Conservation (phyloP, 202 grass and related monocot genomes). For the Carex arenaria region DNA sequence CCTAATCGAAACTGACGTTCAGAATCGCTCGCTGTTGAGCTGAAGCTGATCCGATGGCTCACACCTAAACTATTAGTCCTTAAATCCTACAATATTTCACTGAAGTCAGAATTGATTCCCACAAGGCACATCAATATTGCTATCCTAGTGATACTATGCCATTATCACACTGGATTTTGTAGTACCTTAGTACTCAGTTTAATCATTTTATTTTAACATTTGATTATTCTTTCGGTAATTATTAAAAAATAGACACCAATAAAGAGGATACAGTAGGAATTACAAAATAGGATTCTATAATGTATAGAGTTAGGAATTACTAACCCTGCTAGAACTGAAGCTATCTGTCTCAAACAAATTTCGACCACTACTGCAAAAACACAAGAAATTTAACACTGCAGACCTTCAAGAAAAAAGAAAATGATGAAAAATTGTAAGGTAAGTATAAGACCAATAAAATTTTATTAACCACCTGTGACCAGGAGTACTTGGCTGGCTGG, state of each 20-base stretch:
- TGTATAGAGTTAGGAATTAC: conserved; percentile 21
- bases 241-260: not conserved
- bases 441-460: not conserved
- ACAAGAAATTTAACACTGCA: not conserved
- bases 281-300: conserved; percentile 7
- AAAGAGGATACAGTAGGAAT: not conserved
- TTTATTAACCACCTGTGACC: conserved; percentile 55
- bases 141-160: not conserved
- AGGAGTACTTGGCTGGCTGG: conserved; percentile 65
- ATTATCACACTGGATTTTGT: conserved; percentile 4
- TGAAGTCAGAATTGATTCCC: not conserved
- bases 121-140: not conserved
- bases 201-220: not conserved
- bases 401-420: not conserved
- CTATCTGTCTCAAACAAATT: conserved; percentile 60
- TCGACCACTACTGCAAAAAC: conserved; percentile 28
- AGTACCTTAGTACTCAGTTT: not conserved
- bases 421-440: not conserved
- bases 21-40: conserved; percentile 59
- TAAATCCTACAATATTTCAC: conserved; percentile 48
- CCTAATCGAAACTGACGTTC: conserved; percentile 58
- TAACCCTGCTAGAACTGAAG: conserved; percentile 58
- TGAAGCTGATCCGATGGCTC: conserved; percentile 39
- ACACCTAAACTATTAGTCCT: conserved; percentile 54
- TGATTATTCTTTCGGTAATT: not conserved